Evolutionary conservation across 1,284 basidiomycete species (phyloP), one percentile per base, ranked within the genome.

Genomic region (Anthracocystis panici-leucophaei): DNA sequence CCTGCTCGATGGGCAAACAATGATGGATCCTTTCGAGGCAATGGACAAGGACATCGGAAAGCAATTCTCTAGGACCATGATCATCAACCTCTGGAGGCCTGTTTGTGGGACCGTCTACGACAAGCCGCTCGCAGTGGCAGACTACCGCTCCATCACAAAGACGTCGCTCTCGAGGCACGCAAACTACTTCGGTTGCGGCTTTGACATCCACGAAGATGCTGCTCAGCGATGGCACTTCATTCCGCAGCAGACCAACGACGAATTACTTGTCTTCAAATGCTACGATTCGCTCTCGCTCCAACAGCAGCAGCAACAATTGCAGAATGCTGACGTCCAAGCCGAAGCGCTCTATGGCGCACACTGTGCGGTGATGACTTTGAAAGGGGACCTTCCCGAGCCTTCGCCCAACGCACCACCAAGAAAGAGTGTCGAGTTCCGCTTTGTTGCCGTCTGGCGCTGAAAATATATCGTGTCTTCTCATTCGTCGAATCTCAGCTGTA

Each of bases 311-410:
- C 50, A 62, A 44, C 54, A 67, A 23, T 18, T 48, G 44, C 51
- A 41, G 12, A 5, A 41, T 10, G 11, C 51, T 2, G 21, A 55
- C 12, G 35, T 12, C 31, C 25, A 51, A 12, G 29, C 40, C 3
- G 62, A 65, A 40, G 62, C 67, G 11, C 53, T 70, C 20, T 70
- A 70, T 35, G 67, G 67, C n/a, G 67, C 67, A 9, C 67, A 70
- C 41, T 70, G 67, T 38, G 67, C 67, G 2, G 67, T 65, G 16
- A 53, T 53, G 9, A 50, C 29, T 12, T 27, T 70, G 9, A 65
- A 70, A 33, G 67, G 67, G 1, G 51, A 46, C 6, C 54, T 59
- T 18, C 44, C 50, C 5, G 23, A 48, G n/a, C 54, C 62, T 12
- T 55, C 67, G 35, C 49, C 49, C 6, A 27, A 60, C 12, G 56